Base-by-base conservation (phyloP, 306 rosid species). In the Arachis hypogaea region DNA sequence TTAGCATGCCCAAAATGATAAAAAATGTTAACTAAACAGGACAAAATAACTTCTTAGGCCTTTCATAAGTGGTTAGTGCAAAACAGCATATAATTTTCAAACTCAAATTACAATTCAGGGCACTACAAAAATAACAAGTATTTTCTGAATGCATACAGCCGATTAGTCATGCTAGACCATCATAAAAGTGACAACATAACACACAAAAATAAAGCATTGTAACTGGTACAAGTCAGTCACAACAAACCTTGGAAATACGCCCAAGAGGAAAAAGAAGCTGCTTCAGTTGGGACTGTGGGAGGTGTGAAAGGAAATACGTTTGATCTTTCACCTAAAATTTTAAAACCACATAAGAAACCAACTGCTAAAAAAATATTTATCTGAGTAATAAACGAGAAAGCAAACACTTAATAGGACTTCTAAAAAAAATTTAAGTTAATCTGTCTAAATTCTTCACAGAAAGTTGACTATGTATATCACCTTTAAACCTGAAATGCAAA, bases 301-400 rank as follows among this genome's bases (percentile, higher is more conserved):
- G 94, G 84, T 91, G 93, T 3, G 96, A 91, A 75, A 94, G 89
- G 80, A 94, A 94, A 85, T 91, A 94, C 11, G 98, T 94, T 80
- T 93, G 98, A 86, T 93, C 98, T 78, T 93, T 91, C 63, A 93
- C 93, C 98, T 93, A 73, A 60, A 85, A 68, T 72, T 68, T 71
- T 55, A 68, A 63, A 79, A 78, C 50, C 57, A 71, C 59, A 30
- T 69, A 30, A 85, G 49, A 65, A 63, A 72, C 59, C 41, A 47
- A 72, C 14, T 79, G 47, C 72, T 69, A 1, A 45, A 61, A 30
- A 49, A 58, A 46, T 29, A 36, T 29, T 18, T 36, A 46, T 43
- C 11, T 4, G 10, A 62, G 61, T 12, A 28, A 70, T 50, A 64
- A 28, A 40, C 59, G 29, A 51, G 47, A 51, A 49, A 56, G 63